phyloP scores from a whole-genome alignment of 148 eudicot species.

The Linanthus parryae region DNA sequence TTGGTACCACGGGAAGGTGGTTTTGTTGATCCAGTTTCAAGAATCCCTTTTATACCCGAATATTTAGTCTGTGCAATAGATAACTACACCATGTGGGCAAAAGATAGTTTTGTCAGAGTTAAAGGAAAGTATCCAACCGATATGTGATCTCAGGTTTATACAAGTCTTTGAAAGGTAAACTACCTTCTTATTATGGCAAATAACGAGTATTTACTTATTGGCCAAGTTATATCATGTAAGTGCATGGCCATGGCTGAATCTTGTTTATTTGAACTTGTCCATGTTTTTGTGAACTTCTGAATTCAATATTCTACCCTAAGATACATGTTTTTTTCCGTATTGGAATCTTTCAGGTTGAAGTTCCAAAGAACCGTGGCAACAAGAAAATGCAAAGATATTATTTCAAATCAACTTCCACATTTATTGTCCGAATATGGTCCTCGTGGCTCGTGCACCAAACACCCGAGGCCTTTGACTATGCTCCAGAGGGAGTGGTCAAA shows the following conservation, averaged over 20 bases:
- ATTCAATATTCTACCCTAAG: not conserved
- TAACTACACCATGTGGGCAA: too few species aligned
- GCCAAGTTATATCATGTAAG: too few species aligned
- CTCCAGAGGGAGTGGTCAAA: conserved; percentile 58
- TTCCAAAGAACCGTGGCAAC: conserved; percentile 85
- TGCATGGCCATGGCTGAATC: not conserved
- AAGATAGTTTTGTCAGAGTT: too few species aligned
- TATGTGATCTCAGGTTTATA: too few species aligned
- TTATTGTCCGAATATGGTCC: conserved; percentile 89
- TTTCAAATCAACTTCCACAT: conserved; percentile 70
- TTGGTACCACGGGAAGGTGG: too few species aligned
- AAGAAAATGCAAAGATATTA: conserved; percentile 81
- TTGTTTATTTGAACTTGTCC: not conserved
- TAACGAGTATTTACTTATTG: too few species aligned
- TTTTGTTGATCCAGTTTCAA: too few species aligned
- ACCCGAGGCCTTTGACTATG: conserved; percentile 39
- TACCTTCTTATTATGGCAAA: too few species aligned
- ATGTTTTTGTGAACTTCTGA: not conserved
- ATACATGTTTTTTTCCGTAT: not conserved
- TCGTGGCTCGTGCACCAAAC: conserved; percentile 93
- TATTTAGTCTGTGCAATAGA: too few species aligned
- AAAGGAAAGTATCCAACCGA: too few species aligned
- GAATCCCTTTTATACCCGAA: too few species aligned
- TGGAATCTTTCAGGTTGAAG: conserved; percentile 50
- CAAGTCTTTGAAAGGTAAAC: too few species aligned